Base-by-base conservation (phyloP, 2,329 filamentous ascomycete species). In the Stemphylium vesicarium region DNA sequence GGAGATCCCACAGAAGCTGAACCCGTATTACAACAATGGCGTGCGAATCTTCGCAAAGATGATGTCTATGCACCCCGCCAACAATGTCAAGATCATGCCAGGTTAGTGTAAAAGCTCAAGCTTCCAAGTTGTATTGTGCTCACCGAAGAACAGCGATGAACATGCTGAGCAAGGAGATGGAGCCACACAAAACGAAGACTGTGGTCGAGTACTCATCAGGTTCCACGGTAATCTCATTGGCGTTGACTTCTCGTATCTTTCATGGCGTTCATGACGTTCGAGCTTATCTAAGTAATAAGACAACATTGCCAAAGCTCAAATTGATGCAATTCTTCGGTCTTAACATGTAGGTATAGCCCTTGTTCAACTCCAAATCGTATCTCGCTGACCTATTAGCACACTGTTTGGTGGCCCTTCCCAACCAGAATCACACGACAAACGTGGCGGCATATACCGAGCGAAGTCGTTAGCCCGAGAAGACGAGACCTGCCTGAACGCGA, bases 21-120 rank as follows among this genome's bases (percentile, higher is more conserved):
- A 88, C 53, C 84, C 84, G 2, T 84, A 81, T 57, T 76, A 80
- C 16, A 59, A 78, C 24, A 80, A 87, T 80, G 83, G 83, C 3
- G 82, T 88, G 3, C 80, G 83, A 11, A 85, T 88, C 47, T 87
- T 85, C 59, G 85, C 85, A 36, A 88, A 88, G 74, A 84, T 88
- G 83, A 83, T 88, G 80, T 85, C 83, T 2, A 83, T 83, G 77
- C 83, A 85, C 62, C 85, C 86, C 0, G 83, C 85, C 4, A 84
- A 88, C 57, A 88, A 88, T 44, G 85, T 88, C 60, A 88, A 88
- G 65, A 80, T 82, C 2, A 80, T 88, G 72, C 85, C 85, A 63
- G 83, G 81, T 81, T n/a, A n/a, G 35, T 15, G 42, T 37, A n/a
- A 20, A 37, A 26, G 31, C 20, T 3, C 16, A 4, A 40, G 9